Base-by-base conservation (phyloP, 164 flowering plant species). In the Aristolochia contorta region DNA sequence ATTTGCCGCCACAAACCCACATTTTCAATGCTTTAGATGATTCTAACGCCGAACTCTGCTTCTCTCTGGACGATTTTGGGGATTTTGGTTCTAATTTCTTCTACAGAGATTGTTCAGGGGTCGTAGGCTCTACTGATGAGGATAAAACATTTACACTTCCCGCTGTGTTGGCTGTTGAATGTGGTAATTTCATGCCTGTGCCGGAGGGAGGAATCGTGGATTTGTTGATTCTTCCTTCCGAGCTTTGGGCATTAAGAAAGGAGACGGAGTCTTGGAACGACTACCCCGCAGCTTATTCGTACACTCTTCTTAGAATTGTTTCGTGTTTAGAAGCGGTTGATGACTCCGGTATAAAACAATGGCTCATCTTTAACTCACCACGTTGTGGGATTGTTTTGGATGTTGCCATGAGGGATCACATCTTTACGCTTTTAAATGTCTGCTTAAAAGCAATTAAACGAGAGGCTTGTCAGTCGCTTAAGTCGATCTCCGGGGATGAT, bases 321-420 rank as follows among this genome's bases (percentile, higher is more conserved):
- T 65, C 67, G 70, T 61, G 77, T 6, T 58, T 74, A 16, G 37
- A 15, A 4, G 46, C 56, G 62, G 63, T 68, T 23, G 59, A 65
- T 24, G 69, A 65, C 33, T 80, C 74, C 66, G 60, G 74, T 32
- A 25, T 51, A 58, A 41, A 12, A 56, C 80, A 32, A 59, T 93
- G 95, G 97, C 33, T 88, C 4, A 62, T 93, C 54, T 64, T 60
- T 19, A 85, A 80, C 76, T 88, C 97, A 16, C 81, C 86, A 23
- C 60, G 58, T 15, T 83, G 76, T 66, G 95, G 97, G 47, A 68
- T 88, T 68, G 81, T 88, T 25, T 77, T 93, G 59, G 99, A 93
- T 75, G 74, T 48, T 20, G 62, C 76, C 25, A 74, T 85, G 87
- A 63, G 81, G 67, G 88, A 86, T 77, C 95, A 93, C 59, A 72